Conservation (phyloP, 169 alveolate genomes). For the Cystoisospora suis region DNA sequence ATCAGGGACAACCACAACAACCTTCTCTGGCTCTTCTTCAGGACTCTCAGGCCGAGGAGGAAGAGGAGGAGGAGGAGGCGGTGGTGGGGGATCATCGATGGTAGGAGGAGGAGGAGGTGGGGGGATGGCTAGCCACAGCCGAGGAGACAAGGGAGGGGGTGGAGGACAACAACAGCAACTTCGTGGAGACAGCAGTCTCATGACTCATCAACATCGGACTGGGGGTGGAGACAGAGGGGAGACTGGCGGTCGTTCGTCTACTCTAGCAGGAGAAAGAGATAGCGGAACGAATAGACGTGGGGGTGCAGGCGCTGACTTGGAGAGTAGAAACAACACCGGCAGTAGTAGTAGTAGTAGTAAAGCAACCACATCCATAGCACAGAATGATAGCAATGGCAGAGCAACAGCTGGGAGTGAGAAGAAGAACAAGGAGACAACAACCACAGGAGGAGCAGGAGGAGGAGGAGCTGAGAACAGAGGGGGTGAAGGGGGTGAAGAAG, state of each 20-base stretch:
- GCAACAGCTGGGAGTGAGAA: constrained; percentile 28
- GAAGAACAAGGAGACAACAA: neutral
- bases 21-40: neutral
- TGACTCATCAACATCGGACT: neutral
- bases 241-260: too few species aligned
- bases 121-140: too few species aligned
- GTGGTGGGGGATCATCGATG: neutral
- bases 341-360: constrained; percentile 4
- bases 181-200: neutral
- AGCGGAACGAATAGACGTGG: too few species aligned
- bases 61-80: neutral
- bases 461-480: constrained; percentile 2
- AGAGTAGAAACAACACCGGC: constrained; percentile 18
- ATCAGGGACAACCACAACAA: neutral
- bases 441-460: neutral
- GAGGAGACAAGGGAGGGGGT: too few species aligned
- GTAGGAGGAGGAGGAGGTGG: neutral
- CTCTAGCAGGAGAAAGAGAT: too few species aligned
- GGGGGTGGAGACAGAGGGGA: too few species aligned
- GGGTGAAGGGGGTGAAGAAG: constrained; percentile 34
- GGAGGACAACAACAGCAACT: neutral
- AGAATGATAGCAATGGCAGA: neutral
- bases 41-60: neutral
- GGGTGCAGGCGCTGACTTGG: too few species aligned
- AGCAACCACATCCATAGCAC: too few species aligned